Percentiles rank a stretch among this genome's conserved stretches.
These are phyloP conservation scores for Scutellaria barbata DNA, from an alignment of 257 asterid genomes.

Conservation along the genomic window DNA sequence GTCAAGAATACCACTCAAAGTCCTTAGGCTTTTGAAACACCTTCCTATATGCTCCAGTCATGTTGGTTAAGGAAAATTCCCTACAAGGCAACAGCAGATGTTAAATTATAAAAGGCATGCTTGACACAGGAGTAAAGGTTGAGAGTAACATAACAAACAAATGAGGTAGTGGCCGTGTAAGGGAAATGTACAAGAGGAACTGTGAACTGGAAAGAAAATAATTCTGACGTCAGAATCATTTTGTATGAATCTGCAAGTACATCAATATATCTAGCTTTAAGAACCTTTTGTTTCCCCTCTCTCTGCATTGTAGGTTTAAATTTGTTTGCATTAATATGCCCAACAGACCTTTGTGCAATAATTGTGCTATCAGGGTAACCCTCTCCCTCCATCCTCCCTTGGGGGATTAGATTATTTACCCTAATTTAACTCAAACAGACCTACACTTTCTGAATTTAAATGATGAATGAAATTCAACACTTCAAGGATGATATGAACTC, in stretches of 20 bases:
- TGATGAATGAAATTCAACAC: neutral
- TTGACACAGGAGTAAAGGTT: slow-evolving; percentile 1
- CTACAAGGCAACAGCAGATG: slow-evolving; percentile 46
- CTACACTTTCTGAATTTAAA: neutral
- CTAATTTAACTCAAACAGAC: neutral
- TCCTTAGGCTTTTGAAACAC: slow-evolving; percentile 91
- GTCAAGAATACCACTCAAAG: slow-evolving; percentile 69
- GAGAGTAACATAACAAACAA: slow-evolving; percentile 10
- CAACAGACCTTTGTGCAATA: slow-evolving; percentile 3
- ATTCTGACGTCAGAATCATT: neutral
- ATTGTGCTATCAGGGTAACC: neutral
- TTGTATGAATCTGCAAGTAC: slow-evolving; percentile 2
- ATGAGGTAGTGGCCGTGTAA: neutral
- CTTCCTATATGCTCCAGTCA: slow-evolving; percentile 91
- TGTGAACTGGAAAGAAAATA: neutral
- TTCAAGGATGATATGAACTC: slow-evolving; percentile 43
- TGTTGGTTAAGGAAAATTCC: slow-evolving; percentile 83
- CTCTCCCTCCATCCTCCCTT: slow-evolving; percentile 10
- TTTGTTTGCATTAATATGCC: neutral
- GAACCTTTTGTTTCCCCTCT: neutral
- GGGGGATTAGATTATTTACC: neutral
- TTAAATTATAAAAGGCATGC: slow-evolving; percentile 28
- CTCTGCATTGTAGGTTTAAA: neutral
- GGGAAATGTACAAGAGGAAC: neutral
- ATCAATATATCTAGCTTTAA: neutral